These are phyloP conservation scores for Agaricales sp. DNA, from an alignment of 1,284 basidiomycete genomes.

Conservation along the genomic window DNA sequence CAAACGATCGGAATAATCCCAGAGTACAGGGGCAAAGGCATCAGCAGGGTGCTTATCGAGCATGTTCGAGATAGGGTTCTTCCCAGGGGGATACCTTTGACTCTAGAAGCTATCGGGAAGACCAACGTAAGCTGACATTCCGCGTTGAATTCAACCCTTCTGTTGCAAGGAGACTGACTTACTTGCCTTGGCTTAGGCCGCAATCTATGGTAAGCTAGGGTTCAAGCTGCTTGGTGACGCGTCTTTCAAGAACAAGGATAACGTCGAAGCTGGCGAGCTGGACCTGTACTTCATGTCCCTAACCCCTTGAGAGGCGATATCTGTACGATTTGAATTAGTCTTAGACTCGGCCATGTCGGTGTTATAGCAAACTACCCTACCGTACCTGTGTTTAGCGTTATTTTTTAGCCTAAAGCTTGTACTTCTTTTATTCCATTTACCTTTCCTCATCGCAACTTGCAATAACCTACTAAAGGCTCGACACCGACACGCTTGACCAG, in stretches of 20 bases:
- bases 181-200: too few relatives aligned
- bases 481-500: too few relatives aligned
- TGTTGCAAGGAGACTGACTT: too few relatives aligned
- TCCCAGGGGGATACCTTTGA: neutral
- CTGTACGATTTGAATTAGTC: too few relatives aligned
- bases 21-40: neutral
- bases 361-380: too few relatives aligned
- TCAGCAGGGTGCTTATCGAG: neutral
- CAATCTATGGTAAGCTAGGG: neutral
- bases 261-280: neutral
- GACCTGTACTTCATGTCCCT: neutral
- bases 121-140: neutral
- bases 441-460: too few relatives aligned
- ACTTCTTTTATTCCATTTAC: too few relatives aligned
- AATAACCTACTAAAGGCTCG: too few relatives aligned
- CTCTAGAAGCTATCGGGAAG: neutral
- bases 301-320: neutral
- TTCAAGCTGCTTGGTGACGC: neutral
- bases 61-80: neutral
- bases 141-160: neutral
- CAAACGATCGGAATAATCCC: neutral
- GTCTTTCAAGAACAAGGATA: neutral
- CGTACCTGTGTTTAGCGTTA: too few relatives aligned
- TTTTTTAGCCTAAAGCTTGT: too few relatives aligned
- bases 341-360: too few relatives aligned